Conservation (phyloP, 1,284 basidiomycete genomes). For the Ceratobasidium sp. region DNA sequence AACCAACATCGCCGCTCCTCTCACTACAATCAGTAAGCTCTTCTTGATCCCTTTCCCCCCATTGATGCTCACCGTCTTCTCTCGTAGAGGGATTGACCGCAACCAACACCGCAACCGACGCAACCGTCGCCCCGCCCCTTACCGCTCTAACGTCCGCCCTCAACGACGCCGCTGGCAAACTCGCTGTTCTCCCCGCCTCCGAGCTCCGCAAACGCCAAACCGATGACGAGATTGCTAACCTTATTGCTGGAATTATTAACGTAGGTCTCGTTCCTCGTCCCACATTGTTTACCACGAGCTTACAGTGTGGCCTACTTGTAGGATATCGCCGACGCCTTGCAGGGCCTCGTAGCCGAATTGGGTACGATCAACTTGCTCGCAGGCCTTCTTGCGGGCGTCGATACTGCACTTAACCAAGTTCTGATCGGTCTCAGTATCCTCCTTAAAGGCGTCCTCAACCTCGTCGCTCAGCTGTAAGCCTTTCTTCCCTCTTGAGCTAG, state of each 20-base stretch:
- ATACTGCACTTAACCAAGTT: constrained; percentile 54
- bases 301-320: constrained; percentile 37
- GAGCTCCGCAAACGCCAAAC: constrained; percentile 51
- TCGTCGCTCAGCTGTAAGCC: constrained; percentile 56
- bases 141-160: constrained; percentile 53
- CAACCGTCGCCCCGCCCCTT: constrained; percentile 54
- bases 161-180: constrained; percentile 51
- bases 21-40: not conserved
- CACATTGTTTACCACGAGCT: not conserved
- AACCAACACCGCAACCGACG: constrained; percentile 51
- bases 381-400: constrained; percentile 53
- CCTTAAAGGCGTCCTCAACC: constrained; percentile 55
- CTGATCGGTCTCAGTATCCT: constrained; percentile 54
- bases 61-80: not conserved
- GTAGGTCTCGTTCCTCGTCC: constrained; percentile 16
- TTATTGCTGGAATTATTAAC: constrained; percentile 53
- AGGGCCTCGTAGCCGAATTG: constrained; percentile 49
- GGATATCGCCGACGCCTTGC: constrained; percentile 53
- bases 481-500: not conserved
- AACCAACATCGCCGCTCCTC: not conserved
- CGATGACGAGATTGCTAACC: constrained; percentile 54
- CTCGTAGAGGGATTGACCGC: constrained; percentile 48
- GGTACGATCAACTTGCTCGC: constrained; percentile 52
- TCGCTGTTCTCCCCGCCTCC: constrained; percentile 50
- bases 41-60: not conserved